These are phyloP conservation scores for Teratosphaeria nubilosa DNA, from an alignment of 2,329 filamentous ascomycete species.

Conservation along the genomic window DNA sequence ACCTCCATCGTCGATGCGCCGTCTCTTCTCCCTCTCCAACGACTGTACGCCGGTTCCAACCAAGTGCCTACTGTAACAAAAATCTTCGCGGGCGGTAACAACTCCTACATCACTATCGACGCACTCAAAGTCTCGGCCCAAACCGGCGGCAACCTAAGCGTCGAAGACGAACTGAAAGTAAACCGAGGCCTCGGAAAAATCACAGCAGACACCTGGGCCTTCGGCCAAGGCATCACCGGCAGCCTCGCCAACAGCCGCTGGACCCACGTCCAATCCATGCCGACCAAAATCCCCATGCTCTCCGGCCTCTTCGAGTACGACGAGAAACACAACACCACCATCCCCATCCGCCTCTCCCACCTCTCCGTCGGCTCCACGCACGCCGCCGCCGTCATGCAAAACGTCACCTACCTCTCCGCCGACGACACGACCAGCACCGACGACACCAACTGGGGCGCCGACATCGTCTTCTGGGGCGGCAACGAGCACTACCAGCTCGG, in stretches of 20 bases:
- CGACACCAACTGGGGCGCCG: constrained; percentile 78
- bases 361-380: constrained; percentile 73
- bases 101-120: constrained; percentile 81
- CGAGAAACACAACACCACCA: constrained; percentile 54
- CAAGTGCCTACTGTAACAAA: constrained; percentile 58
- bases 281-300: constrained; percentile 71
- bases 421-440: constrained; percentile 42
- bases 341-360: constrained; percentile 67
- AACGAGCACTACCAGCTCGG: constrained; percentile 93
- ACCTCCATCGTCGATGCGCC: constrained; percentile 58
- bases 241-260: constrained; percentile 76
- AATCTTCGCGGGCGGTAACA: constrained; percentile 76
- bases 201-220: constrained; percentile 73
- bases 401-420: constrained; percentile 50
- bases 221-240: constrained; percentile 76
- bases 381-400: constrained; percentile 71
- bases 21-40: constrained; percentile 57
- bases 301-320: constrained; percentile 82
- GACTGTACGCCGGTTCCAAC: constrained; percentile 54
- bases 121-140: constrained; percentile 50
- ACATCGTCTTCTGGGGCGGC: constrained; percentile 87
- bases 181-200: constrained; percentile 43
- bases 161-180: constrained; percentile 16
- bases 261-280: constrained; percentile 73
- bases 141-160: constrained; percentile 10